Base-by-base conservation (phyloP, 768 basidiomycete genomes). In the Suillus variegatus region DNA sequence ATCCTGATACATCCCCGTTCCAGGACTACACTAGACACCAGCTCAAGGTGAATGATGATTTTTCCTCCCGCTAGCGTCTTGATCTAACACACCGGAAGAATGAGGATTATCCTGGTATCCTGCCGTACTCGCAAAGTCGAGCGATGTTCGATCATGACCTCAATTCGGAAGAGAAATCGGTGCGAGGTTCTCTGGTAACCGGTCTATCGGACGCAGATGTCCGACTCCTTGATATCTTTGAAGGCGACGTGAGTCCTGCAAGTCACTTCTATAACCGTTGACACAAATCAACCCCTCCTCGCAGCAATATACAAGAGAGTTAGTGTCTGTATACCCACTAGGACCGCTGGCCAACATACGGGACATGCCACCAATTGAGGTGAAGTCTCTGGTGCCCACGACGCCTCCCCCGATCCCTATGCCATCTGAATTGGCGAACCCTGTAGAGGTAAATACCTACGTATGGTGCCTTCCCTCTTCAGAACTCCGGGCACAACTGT, bases 11-110 rank as follows among this genome's bases (percentile, higher is more conserved):
- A 36, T 25, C 5, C 32, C 18, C 28, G 35, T 62, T 64, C 13
- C 68, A 94, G 91, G 87, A 89, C 49, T 86, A 91, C 77, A 95
- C 93, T 3, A 82, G 95, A 4, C 93, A 97, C 74, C 85, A 87
- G 74, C 86, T 96, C 66, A 85, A 88, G 73, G 90, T 90, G 75
- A 62, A 28, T 14, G 36, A 54, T 14, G 35, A 32, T 10, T 16
- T 52, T 28, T 41, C 28, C 28, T 46, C 25, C 47, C 16, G 44
- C 63, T 64, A 68, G 35, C 44, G 2, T 28, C 55, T 66, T 35
- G 16, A 64, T 62, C 57, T 43, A 47, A 47, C 64, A 40, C 32
- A 65, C 40, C 64, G 56, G 22, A 65, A 92, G 89, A 64, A 71
- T 51, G 88, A 82, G 51, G 94, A 95, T 72, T 98, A 97, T 72